phyloP scores from a whole-genome alignment of 352 stramenopile species.

The Phytophthora megakarya region DNA sequence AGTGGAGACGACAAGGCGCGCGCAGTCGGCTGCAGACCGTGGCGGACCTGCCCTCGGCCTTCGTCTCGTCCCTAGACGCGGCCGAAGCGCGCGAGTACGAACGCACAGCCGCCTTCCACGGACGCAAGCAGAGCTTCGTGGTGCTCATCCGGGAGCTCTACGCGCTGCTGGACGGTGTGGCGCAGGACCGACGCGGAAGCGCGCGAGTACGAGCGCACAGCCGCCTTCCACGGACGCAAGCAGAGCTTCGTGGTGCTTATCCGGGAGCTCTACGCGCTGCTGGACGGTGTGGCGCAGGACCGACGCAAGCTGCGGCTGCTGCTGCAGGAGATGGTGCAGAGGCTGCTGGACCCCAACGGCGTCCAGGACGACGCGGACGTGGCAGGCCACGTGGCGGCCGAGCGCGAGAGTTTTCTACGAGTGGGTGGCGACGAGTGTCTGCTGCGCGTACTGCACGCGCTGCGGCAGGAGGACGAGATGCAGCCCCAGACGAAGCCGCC shows the following conservation, averaged over 20 bases:
- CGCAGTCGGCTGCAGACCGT: constrained; percentile 52
- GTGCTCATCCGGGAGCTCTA: constrained; percentile 74
- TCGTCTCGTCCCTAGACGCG: constrained; percentile 52
- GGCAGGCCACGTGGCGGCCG: constrained; percentile 42
- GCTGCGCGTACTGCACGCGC: constrained; percentile 68
- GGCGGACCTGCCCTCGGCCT: constrained; percentile 53
- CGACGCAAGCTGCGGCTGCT: constrained; percentile 63
- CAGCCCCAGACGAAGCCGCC: constrained; percentile 15
- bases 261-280: constrained; percentile 71
- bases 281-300: constrained; percentile 51
- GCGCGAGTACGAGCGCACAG: constrained; percentile 49
- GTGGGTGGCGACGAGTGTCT: constrained; percentile 78
- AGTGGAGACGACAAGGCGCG: constrained; percentile 48
- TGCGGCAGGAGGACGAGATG: constrained; percentile 61
- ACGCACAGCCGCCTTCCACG: constrained; percentile 50
- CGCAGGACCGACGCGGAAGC: constrained; percentile 47
- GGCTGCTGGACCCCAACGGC: constrained; percentile 69
- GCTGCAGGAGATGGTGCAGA: constrained; percentile 75
- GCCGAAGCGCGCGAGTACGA: constrained; percentile 55
- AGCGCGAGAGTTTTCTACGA: constrained; percentile 73
- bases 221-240: constrained; percentile 53
- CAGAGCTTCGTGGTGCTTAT: constrained; percentile 57
- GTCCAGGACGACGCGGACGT: constrained; percentile 44
- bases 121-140: constrained; percentile 51
- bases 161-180: constrained; percentile 52